Base-by-base conservation (phyloP, 768 basidiomycete species). In the Agrocybe pediades region DNA sequence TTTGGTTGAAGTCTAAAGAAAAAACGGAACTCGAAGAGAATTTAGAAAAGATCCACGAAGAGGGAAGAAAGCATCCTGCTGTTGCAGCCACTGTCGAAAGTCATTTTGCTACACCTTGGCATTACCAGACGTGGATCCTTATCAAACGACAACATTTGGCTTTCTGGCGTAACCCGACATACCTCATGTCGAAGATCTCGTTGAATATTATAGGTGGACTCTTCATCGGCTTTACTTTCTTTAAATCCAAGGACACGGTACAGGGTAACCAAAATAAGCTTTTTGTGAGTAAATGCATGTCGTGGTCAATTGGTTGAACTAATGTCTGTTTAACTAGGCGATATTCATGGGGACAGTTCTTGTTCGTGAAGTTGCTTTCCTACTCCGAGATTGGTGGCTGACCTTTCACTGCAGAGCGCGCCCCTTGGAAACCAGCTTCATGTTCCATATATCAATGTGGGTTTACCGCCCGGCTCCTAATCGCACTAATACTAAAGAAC, bases 151-250 rank as follows among this genome's bases (percentile, higher is more conserved):
- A 81, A 36, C 59, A 71, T 27, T 58, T 65, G 29, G 71, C 70
- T 24, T 77, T 81, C 53, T 86, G 84, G 81, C 69, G 86, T n/a
- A 69, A 79, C 55, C 83, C 86, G 9, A 82, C 79, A 0, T 88
- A 87, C 58, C 63, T 86, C 46, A 65, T 83, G 59, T 77, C 85
- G 2, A 88, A 87, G 63, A 51, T 86, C 29, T 66, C 72, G 21
- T 69, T 87, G 24, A 83, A 85, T 53, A 78, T 81, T 44, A 68
- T 76, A 11, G 74, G 74, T 1, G 84, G 83, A 1, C 65, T 86
- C 0, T 77, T 86, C 47, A 84, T 84, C 25, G 77, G 79, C 15
- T 87, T 88, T 60, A 83, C 86, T 0, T 88, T 87, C 64, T 87
- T 78, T 71, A 78, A 84, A 54, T 69, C 80, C 1, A 78, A 81